phyloP scores from a whole-genome alignment of 225 moss, liverwort and hornwort genomes.

The Pseudisothecium myosuroides region DNA sequence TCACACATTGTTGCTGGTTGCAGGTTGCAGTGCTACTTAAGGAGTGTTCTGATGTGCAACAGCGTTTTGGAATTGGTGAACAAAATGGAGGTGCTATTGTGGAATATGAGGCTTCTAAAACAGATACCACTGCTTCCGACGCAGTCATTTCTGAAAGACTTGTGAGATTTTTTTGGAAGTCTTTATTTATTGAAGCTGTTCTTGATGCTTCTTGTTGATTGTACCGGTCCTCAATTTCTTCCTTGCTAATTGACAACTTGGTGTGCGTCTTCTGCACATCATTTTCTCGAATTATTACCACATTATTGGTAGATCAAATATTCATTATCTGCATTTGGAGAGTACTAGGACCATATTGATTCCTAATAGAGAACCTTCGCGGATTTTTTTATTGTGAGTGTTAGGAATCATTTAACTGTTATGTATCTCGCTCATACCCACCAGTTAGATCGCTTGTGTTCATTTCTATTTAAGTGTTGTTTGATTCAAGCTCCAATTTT shows the following conservation, averaged over 20 bases:
- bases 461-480: not conserved
- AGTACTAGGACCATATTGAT: not conserved
- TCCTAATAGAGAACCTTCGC: not conserved
- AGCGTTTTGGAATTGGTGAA: constrained; percentile 75
- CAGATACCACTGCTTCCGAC: constrained; percentile 69
- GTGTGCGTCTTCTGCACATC: not conserved
- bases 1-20: not conserved
- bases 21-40: constrained; percentile 86
- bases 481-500: not conserved
- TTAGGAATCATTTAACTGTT: not conserved
- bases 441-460: not conserved
- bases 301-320: not conserved
- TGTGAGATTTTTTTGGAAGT: constrained; percentile 17
- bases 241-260: not conserved
- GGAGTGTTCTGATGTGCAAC: constrained; percentile 86
- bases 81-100: constrained; percentile 62
- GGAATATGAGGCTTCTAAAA: constrained; percentile 33
- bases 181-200: not conserved
- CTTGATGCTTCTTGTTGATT: not conserved
- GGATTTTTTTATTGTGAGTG: too few species aligned
- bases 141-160: constrained; percentile 79
- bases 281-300: not conserved
- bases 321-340: not conserved
- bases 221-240: not conserved
- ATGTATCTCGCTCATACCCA: not conserved